Conservation (phyloP, 257 asterid species). For the Fraxinus excelsior region DNA sequence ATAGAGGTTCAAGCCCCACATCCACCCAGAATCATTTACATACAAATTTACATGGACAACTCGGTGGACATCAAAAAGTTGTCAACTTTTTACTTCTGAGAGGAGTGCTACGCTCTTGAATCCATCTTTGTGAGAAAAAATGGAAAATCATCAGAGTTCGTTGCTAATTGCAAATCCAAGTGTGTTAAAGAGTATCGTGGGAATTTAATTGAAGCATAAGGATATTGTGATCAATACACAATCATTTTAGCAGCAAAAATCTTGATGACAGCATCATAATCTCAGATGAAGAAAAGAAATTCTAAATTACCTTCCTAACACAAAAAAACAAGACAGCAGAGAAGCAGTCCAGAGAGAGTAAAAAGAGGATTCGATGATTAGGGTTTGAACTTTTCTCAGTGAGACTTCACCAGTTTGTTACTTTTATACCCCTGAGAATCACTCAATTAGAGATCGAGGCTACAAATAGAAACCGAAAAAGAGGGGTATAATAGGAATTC, state of each 20-base stretch:
- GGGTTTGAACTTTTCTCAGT: conserved; percentile 34
- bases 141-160: not conserved
- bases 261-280: too few species aligned
- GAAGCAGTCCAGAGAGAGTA: not conserved
- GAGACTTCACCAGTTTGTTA: conserved; percentile 1
- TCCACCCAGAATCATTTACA: not conserved
- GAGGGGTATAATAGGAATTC: conserved; percentile 32
- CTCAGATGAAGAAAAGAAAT: not conserved
- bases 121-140: conserved; percentile 13
- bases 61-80: conserved; percentile 7
- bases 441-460: not conserved
- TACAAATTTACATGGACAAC: not conserved
- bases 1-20: conserved; percentile 4
- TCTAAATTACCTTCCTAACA: conserved; percentile 16
- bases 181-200: conserved; percentile 2
- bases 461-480: not conserved
- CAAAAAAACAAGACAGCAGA: not conserved
- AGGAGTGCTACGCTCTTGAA: conserved; percentile 14
- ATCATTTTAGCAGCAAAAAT: too few species aligned
- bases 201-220: conserved; percentile 10
- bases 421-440: conserved; percentile 27
- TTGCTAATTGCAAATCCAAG: conserved; percentile 19
- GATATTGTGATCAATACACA: conserved; percentile 9
- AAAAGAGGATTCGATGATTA: conserved; percentile 8
- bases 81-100: not conserved